Evolutionary conservation across 148 eudicot species (phyloP).

Genomic region (Nepenthes gracilis): DNA sequence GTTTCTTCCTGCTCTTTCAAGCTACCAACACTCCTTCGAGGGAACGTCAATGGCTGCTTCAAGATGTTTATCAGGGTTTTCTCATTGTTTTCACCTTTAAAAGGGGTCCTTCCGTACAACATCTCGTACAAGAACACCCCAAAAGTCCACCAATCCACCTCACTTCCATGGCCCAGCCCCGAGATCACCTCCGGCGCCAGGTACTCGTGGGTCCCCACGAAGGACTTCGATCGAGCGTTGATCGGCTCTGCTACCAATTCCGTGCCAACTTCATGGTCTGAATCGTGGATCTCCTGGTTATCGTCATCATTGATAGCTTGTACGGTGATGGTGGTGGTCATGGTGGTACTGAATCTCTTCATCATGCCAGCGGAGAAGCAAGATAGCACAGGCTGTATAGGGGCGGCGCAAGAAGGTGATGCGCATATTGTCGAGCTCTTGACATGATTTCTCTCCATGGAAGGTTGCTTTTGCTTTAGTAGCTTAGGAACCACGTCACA

Average conservation of each 20-base stretch:
- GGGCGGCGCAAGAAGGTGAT: conserved; percentile 45
- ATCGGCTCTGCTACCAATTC: conserved; percentile 64
- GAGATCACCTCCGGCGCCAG: conserved; percentile 71
- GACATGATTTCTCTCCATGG: conserved; percentile 4
- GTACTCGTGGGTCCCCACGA: conserved; percentile 76
- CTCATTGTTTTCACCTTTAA: conserved; percentile 65
- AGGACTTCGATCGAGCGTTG: conserved; percentile 55
- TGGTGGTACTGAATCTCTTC: conserved; percentile 6
- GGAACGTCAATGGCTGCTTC: conserved; percentile 48
- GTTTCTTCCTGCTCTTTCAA: conserved; percentile 58
- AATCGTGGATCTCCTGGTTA: not conserved
- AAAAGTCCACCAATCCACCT: conserved; percentile 76
- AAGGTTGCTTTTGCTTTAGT: conserved; percentile 18
- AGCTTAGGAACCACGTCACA: conserved; percentile 60
- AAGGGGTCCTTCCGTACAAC: conserved; percentile 47
- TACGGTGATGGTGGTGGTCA: conserved; percentile 19
- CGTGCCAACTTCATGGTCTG: conserved; percentile 10
- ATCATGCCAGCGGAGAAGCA: conserved; percentile 36
- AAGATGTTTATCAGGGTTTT: conserved; percentile 53
- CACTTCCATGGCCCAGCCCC: conserved; percentile 67
- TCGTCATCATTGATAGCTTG: conserved; percentile 1
- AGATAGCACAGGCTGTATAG: conserved; percentile 58
- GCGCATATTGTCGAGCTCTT: conserved; percentile 18
- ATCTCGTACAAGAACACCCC: conserved; percentile 64
- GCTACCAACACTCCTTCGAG: conserved; percentile 28